Base-by-base conservation (phyloP, 345 rosid species). In the Lepidium aucheri region DNA sequence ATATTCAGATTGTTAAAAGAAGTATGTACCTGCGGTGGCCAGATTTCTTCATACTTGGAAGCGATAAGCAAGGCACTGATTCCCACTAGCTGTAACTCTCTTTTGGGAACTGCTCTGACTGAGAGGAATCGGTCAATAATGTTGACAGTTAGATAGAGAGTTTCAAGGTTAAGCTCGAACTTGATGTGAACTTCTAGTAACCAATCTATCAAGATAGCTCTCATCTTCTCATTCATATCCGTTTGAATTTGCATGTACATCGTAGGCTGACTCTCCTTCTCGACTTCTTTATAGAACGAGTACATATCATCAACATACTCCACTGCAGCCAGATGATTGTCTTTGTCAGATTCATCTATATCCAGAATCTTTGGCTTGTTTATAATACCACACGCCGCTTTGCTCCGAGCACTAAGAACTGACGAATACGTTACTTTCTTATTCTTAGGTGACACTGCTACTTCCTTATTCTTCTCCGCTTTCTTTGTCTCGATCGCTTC, bases 271-370 rank as follows among this genome's bases (percentile, higher is more conserved):
- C 85, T 68, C 45, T 86, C 90, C 43, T 68, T 77, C 95, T 94
- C 89, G 0, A 85, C 68, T 17, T 74, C 80, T 67, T 84, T 90
- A 76, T 94, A 90, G 76, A 58, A 94, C 45, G 82, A 65, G 81
- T 94, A 94, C 74, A 94, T 83, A 66, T 90, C 98, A 54, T 90
- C 96, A 32, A 88, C 89, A 70, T 90, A 94, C 66, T 94, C 99
- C n/a, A 85, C 80, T 30, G 78, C 88, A 8, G 96, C 93, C 74
- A 89, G 41, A 53, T 90, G 90, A 59, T 88, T 83, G 12, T 76
- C 67, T 12, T 36, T 76, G 57, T 93, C 98, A 60, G 73, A 80
- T 8, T 66, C 84, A 79, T 94, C 99, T 14, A 94, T 90, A 73
- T 86, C 80, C 7, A 68, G 39, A 14, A 76, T 41, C 56, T 78